Percentiles rank a stretch among this genome's conserved stretches.
phyloP scores from a whole-genome alignment of 148 eudicot genomes.

The Rhododendron kiyosumense region DNA sequence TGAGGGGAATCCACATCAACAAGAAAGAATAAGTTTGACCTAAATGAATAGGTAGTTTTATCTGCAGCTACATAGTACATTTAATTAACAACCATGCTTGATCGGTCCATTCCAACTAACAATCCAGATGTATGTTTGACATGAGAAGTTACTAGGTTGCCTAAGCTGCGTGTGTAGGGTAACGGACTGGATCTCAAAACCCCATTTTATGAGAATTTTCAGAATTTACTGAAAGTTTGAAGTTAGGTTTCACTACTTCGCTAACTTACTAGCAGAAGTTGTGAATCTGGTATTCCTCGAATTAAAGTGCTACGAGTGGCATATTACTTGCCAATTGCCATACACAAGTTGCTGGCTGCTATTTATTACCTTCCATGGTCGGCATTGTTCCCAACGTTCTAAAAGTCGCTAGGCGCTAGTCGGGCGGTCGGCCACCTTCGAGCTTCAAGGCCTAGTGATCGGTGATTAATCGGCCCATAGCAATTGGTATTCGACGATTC shows the following conservation, averaged over 20 bases:
- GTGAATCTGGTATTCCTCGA: background rate
- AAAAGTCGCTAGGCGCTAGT: no score
- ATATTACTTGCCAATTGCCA: background rate
- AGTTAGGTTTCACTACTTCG: background rate
- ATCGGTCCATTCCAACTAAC: background rate
- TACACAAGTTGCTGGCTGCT: background rate
- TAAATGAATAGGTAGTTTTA: background rate
- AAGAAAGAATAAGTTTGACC: background rate
- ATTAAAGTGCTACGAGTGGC: background rate
- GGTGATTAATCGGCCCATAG: no score
- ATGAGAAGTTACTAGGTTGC: background rate
- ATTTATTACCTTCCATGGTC: background rate
- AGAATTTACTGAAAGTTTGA: background rate
- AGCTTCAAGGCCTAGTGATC: no score
- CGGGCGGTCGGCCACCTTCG: no score
- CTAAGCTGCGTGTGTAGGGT: background rate
- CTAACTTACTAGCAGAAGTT: background rate
- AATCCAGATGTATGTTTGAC: background rate
- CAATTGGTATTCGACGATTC: no score
- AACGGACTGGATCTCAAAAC: background rate
- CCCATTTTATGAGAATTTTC: background rate
- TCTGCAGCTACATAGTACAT: background rate
- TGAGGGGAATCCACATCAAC: background rate
- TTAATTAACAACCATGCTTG: background rate
- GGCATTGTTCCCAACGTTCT: background rate